Evolutionary conservation across 192 early-diverging fungal species (phyloP), one percentile per base, ranked within the genome.

Genomic region (Coemansia sp.): DNA sequence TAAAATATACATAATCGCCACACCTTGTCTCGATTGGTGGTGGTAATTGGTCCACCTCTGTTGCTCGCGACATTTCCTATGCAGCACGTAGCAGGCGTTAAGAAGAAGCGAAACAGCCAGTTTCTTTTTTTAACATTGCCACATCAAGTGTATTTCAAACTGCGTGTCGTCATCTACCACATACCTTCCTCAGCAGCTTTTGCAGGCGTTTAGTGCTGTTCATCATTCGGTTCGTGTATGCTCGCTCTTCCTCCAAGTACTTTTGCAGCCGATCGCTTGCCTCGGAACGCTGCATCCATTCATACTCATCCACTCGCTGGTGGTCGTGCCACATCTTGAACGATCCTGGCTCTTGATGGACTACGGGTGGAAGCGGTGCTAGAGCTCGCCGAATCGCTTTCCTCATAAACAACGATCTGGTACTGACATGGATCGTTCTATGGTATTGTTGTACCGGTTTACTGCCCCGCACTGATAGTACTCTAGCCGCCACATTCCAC

Each of bases 251-350:
- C 2, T 67, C 49, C 13, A 84, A 50, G 37, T 84, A 84, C 11
- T 52, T 49, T 7, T 21, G 47, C 39, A 84, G 73, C 37, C 44
- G 69, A 19, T 17, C 13, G 6, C 37, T 46, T 35, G 39, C 35
- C 62, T 75, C 52, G 7, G 73, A 69, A 4, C 57, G 62, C 42
- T 84, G 81, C 76, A 84, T 77, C 81, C 81, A 84, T 16, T 70
- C 62, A 38, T 75, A 84, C 37, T 77, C 76, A 38, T 84, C 81
- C 1, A 19, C n/a, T 26, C 81, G 81, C 10, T 39, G 43, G 38
- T 23, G 42, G 6, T 73, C 73, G 6, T 84, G 75, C 73, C 76
- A 76, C 16, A n/a, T n/a, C 7, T 38, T 59, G 33, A 26, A 19
- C 13, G 37, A 30, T 3, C n/a, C 26, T 16, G 44, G 38, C 3